Evolutionary conservation across 805 yeast genomes (phyloP).

Genomic region (Ogataea henricii): DNA sequence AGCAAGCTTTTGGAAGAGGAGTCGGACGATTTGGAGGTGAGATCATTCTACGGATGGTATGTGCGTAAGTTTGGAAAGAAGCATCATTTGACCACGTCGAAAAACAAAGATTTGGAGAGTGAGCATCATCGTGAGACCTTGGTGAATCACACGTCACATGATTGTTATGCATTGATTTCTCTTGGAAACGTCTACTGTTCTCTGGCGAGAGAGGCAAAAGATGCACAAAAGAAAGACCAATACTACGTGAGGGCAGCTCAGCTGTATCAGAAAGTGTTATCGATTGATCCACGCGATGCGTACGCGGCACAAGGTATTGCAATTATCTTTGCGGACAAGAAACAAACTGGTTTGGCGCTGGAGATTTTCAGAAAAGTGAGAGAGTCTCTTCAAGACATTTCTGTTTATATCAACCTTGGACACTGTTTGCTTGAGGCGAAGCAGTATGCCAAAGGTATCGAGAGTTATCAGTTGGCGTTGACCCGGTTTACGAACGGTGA

Average conservation of each 20-base stretch:
- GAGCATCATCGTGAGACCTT: conserved; percentile 83
- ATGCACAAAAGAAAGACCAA: conserved; percentile 60
- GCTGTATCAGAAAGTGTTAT: conserved; percentile 82
- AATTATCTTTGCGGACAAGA: conserved; percentile 84
- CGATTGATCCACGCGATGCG: conserved; percentile 80
- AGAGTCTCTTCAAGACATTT: conserved; percentile 83
- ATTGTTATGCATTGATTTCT: conserved; percentile 83
- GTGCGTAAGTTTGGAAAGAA: conserved; percentile 60
- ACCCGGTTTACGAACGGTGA: conserved; percentile 60
- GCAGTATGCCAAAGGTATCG: conserved; percentile 84
- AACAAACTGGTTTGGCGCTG: conserved; percentile 71
- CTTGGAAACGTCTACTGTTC: conserved; percentile 84
- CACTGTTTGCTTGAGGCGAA: conserved; percentile 83
- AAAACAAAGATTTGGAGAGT: conserved; percentile 62
- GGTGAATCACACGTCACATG: conserved; percentile 81
- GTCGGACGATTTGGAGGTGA: conserved; percentile 71
- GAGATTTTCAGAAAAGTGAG: conserved; percentile 86
- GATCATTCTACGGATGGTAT: conserved; percentile 94
- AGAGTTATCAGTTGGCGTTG: conserved; percentile 81
- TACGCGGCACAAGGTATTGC: conserved; percentile 99
- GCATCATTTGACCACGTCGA: conserved; percentile 45
- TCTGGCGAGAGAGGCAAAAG: conserved; percentile 77
- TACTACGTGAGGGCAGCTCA: conserved; percentile 91
- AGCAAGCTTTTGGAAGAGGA: conserved; percentile 53
- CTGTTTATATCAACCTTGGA: conserved; percentile 83